These are phyloP conservation scores for Pseudocercospora vitis DNA, from an alignment of 2,329 filamentous ascomycete genomes.

Conservation along the genomic window DNA sequence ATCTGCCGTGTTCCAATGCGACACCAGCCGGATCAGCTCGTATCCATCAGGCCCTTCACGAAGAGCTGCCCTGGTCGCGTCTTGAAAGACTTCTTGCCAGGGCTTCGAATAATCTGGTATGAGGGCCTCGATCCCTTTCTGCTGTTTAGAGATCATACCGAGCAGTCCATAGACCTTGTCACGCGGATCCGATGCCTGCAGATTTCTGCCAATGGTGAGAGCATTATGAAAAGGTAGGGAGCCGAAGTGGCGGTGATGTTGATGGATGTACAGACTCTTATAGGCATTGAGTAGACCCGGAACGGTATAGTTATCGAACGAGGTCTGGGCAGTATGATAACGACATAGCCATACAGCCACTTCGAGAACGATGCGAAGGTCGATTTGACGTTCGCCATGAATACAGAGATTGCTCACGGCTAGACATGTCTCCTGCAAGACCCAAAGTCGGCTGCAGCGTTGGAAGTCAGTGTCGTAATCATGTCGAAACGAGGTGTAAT, in stretches of 20 bases:
- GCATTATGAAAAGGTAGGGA: background rate
- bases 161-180: background rate
- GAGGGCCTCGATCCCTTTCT: background rate
- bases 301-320: background rate
- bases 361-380: background rate
- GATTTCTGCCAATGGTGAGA: background rate
- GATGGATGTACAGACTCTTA: background rate
- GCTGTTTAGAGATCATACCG: background rate
- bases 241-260: background rate
- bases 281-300: background rate
- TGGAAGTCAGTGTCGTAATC: background rate
- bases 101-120: background rate
- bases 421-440: background rate
- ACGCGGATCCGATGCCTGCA: background rate
- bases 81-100: background rate
- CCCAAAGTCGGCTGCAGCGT: constrained; percentile 3
- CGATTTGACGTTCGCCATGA: background rate
- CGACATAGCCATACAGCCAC: background rate
- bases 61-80: background rate
- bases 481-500: background rate
- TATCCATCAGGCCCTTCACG: background rate
- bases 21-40: background rate
- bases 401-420: background rate
- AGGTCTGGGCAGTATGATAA: background rate
- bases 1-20: background rate